phyloP scores from a whole-genome alignment of 441 rosid genomes.

The Pelargonium australe region DNA sequence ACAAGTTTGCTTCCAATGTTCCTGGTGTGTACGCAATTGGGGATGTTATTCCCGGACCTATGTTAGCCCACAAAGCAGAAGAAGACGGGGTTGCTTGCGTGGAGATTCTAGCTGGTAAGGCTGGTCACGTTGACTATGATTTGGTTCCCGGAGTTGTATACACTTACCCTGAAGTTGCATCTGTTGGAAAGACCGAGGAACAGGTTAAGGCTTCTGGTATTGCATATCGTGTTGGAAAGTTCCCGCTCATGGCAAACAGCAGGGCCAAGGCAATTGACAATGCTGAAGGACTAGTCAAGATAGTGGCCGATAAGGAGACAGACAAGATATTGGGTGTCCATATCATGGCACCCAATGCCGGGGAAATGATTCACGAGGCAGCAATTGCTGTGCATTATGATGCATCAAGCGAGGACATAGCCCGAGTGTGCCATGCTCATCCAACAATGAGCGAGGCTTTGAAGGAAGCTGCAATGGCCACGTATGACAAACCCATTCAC shows the following conservation, averaged over 20 bases:
- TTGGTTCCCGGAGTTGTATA: slow-evolving; percentile 97
- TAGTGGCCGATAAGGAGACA: slow-evolving; percentile 87
- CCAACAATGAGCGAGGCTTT: slow-evolving; percentile 99
- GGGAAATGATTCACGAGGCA: slow-evolving; percentile 96
- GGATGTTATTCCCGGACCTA: slow-evolving; percentile 96
- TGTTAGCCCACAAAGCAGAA: slow-evolving; percentile 99
- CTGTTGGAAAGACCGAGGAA: slow-evolving; percentile 94
- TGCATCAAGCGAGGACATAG: slow-evolving; percentile 90
- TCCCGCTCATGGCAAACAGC: slow-evolving; percentile 96
- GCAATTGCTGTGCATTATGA: slow-evolving; percentile 75
- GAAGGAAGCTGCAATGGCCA: slow-evolving; percentile 99
- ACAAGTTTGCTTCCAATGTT: slow-evolving; percentile 70
- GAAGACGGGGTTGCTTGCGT: slow-evolving; percentile 96
- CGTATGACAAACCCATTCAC: slow-evolving; percentile 97
- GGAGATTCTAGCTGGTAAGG: slow-evolving; percentile 91
- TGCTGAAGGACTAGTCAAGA: slow-evolving; percentile 85
- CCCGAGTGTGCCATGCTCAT: slow-evolving; percentile 96
- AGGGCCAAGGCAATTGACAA: slow-evolving; percentile 95
- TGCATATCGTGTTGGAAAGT: slow-evolving; percentile 76
- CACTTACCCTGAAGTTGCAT: slow-evolving; percentile 96
- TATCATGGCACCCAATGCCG: slow-evolving; percentile 91
- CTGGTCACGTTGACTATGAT: slow-evolving; percentile 96
- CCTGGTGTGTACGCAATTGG: slow-evolving; percentile 85
- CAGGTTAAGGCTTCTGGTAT: slow-evolving; percentile 80
- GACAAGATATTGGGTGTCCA: slow-evolving; percentile 95